phyloP scores from a whole-genome alignment of 352 stramenopile genomes.

The Globisporangium abappressorium region DNA sequence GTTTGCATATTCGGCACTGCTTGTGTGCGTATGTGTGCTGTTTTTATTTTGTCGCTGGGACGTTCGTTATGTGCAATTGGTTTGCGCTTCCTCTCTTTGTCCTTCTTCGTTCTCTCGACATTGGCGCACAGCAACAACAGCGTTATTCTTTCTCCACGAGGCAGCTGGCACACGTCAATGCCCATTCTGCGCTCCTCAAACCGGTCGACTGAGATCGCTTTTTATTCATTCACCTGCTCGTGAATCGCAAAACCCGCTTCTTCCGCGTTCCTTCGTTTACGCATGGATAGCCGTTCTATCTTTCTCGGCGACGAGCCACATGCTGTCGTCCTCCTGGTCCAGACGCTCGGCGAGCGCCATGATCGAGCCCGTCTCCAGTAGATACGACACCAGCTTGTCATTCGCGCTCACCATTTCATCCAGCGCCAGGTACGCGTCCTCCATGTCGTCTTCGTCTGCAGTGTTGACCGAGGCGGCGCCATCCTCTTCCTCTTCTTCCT shows the following conservation, averaged over 20 bases:
- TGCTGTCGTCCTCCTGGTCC: slow-evolving; percentile 81
- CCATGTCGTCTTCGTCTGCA: slow-evolving; percentile 23
- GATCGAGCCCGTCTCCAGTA: slow-evolving; percentile 84
- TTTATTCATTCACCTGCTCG: neutral
- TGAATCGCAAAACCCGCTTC: neutral
- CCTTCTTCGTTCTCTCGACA: neutral
- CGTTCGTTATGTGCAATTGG: neutral
- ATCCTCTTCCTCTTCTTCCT: slow-evolving; percentile 37
- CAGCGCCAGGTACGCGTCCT: slow-evolving; percentile 41
- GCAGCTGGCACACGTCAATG: neutral
- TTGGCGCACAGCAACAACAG: neutral
- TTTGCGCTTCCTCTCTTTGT: neutral
- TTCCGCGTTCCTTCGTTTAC: slow-evolving; percentile 9
- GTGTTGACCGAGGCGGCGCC: slow-evolving; percentile 13
- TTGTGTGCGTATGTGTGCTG: too few species aligned
- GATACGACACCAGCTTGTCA: slow-evolving; percentile 82
- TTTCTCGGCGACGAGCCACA: slow-evolving; percentile 83
- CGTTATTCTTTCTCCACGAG: neutral
- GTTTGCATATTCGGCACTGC: too few species aligned
- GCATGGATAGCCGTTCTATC: slow-evolving; percentile 83
- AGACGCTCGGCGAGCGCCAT: slow-evolving; percentile 80
- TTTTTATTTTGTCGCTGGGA: too few species aligned
- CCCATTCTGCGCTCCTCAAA: neutral
- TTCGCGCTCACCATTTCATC: slow-evolving; percentile 85
- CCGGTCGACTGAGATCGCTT: neutral